Base-by-base conservation (phyloP, 2,329 filamentous ascomycete genomes). In the Trichoderma hamatum region DNA sequence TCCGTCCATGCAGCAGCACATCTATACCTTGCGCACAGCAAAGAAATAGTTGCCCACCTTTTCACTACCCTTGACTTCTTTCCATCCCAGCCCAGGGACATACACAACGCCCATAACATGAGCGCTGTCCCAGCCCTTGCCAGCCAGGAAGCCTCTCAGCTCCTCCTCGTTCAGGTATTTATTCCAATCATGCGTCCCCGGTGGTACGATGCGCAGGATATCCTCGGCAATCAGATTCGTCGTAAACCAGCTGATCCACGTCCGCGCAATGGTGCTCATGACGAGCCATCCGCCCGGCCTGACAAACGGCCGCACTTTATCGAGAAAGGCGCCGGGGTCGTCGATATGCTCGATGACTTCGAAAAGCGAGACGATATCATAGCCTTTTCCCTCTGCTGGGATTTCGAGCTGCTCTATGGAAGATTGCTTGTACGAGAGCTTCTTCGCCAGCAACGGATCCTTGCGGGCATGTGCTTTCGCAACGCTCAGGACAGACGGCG, bases 31-130 rank as follows among this genome's bases (percentile, higher is more conserved):
- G 80, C 90, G 88, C 54, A 97, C 89, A 10, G 88, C 96, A 79
- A 97, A 97, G 80, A 99, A 98, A 82, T 98, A 99, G 79, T 99
- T 99, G 11, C 95, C 95, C 76, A 93, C 88, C 76, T 88, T 89
- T 82, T 98, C 95, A 75, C 93, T 92, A 3, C 93, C 92, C 28
- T 81, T 79, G 5, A 97, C 89, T 78, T 93, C 88, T 81, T 86
- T 94, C 96, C 96, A 98, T 3, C 96, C 96, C 55, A 97, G 69
- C 0, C 93, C 94, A 0, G 96, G 96, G 67, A 98, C 86, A 82
- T 97, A 99, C 59, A 97, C 85, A 10, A 97, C 93, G 0, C 96
- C 96, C 85, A 92, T 89, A 71, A 90, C 86, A 75, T 82, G 82
- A 49, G 84, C 85, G 73, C 76, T 84, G 78, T 83, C 85, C 90